Evolutionary conservation across 176 grass and related monocot species (phyloP).

Genomic region (Oryza coarctata): DNA sequence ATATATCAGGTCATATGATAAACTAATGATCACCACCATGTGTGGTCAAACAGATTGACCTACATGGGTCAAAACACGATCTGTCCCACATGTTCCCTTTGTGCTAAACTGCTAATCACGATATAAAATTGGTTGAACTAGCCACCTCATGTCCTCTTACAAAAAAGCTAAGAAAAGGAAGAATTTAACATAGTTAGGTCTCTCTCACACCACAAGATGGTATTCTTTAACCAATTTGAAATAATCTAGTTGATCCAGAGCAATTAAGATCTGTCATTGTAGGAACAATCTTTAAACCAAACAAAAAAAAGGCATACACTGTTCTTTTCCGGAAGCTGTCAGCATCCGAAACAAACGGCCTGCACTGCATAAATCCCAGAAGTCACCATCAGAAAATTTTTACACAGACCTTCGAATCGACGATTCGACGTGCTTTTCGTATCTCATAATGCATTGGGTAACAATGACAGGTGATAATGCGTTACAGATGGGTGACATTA

Average conservation of each 20-base stretch:
- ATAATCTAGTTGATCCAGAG: conserved; percentile 1
- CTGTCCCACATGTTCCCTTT: conserved; percentile 17
- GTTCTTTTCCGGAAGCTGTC: conserved; percentile 4
- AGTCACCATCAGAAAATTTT: neutral
- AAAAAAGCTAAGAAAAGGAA: neutral
- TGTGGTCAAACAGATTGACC: conserved; percentile 6
- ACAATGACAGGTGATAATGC: conserved; percentile 11
- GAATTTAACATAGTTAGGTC: neutral
- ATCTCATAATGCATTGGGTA: neutral
- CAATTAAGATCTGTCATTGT: neutral
- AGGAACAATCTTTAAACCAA: conserved; percentile 11
- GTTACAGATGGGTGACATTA: neutral
- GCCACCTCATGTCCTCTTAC: conserved; percentile 19
- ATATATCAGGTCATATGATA: conserved; percentile 16
- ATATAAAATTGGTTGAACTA: neutral
- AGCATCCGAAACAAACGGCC: conserved; percentile 18
- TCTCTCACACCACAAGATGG: neutral
- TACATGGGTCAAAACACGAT: conserved; percentile 7
- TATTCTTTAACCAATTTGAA: neutral
- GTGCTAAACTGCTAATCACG: neutral
- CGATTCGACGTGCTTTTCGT: neutral
- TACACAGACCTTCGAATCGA: neutral
- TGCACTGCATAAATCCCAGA: neutral
- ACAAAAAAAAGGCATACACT: neutral
- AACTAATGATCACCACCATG: neutral